These are phyloP conservation scores for Botryotinia narcissicola DNA, from an alignment of 2,329 filamentous ascomycete genomes.

Conservation along the genomic window DNA sequence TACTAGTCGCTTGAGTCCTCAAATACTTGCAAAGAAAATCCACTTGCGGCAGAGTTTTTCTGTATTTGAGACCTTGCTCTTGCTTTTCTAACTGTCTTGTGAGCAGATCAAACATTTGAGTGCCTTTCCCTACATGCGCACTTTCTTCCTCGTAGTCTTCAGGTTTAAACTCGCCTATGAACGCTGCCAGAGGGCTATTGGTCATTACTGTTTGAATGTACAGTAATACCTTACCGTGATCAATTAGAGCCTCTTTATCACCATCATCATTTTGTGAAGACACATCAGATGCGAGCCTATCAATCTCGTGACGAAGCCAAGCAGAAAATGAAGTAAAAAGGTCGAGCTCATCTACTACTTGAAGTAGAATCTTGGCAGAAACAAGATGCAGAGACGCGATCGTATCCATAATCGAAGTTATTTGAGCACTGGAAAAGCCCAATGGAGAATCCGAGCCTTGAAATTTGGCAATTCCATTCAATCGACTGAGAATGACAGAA, in stretches of 20 bases:
- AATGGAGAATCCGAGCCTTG: conserved; percentile 65
- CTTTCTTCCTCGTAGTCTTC: conserved; percentile 52
- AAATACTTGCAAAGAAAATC: conserved; percentile 62
- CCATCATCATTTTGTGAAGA: conserved; percentile 64
- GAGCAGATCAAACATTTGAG: conserved; percentile 49
- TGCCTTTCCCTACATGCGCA: conserved; percentile 45
- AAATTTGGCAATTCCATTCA: conserved; percentile 81
- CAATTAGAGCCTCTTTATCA: conserved; percentile 74
- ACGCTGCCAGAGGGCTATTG: conserved; percentile 62
- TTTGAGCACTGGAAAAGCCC: conserved; percentile 62
- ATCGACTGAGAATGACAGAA: conserved; percentile 74
- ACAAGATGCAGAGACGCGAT: conserved; percentile 73
- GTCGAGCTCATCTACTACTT: conserved; percentile 72
- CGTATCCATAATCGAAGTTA: conserved; percentile 66
- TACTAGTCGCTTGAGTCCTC: conserved; percentile 53
- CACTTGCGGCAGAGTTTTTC: conserved; percentile 57
- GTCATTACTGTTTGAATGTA: conserved; percentile 74
- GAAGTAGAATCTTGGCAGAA: conserved; percentile 68
- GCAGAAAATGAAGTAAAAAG: conserved; percentile 75
- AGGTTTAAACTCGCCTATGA: conserved; percentile 51
- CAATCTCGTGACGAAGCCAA: conserved; percentile 83
- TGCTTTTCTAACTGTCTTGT: conserved; percentile 36
- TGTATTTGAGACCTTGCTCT: conserved; percentile 38
- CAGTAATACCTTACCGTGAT: conserved; percentile 67
- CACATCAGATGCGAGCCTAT: conserved; percentile 66